Base-by-base conservation (phyloP, 1,284 basidiomycete species). In the Limonomyces culmigenus region DNA sequence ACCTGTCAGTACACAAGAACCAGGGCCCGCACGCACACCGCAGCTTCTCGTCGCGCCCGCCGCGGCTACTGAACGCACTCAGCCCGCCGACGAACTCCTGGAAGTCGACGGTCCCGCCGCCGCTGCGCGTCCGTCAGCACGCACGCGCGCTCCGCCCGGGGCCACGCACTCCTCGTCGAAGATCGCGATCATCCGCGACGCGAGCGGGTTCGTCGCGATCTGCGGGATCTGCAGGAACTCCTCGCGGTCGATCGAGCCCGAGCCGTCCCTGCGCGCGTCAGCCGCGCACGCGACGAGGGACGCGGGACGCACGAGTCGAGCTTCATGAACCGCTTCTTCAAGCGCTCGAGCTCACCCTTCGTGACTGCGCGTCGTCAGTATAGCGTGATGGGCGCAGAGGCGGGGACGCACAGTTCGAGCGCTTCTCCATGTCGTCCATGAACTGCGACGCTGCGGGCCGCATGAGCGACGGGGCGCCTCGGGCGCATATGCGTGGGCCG, bases 301-400 rank as follows among this genome's bases (percentile, higher is more conserved):
- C 18, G 33, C 14, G 15, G 25, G 21, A 45, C 57, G 41, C 43
- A 74, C 70, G 85, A 84, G 57, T 98, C 95, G 46, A 98, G 77
- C 62, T 98, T 98, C 88, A 98, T 95, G 58, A 98, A 98, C 34
- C 93, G 76, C 58, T 96, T 97, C 71, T 96, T 96, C 45, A 98
- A 68, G 32, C 93, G 74, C 50, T 96, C 84, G 45, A 96, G 63
- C 60, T 96, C 91, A 40, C 75, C 70, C 31, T 78, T 83, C 27
- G 86, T 93, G 72, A 96, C 89, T 95, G 16, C 6, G 8, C 8
- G 6, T 8, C 16, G 55, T 18, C 33, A n/a, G n/a, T n/a, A 25
- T n/a, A 29, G 13, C 19, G 12, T 29, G 25, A 6, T 18, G 27
- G 19, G 6, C 6, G 23, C 11, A 15, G 32, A 23, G 14, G 32